Conservation (phyloP, 1,284 basidiomycete genomes). For the Cutaneotrichosporon daszewskae region DNA sequence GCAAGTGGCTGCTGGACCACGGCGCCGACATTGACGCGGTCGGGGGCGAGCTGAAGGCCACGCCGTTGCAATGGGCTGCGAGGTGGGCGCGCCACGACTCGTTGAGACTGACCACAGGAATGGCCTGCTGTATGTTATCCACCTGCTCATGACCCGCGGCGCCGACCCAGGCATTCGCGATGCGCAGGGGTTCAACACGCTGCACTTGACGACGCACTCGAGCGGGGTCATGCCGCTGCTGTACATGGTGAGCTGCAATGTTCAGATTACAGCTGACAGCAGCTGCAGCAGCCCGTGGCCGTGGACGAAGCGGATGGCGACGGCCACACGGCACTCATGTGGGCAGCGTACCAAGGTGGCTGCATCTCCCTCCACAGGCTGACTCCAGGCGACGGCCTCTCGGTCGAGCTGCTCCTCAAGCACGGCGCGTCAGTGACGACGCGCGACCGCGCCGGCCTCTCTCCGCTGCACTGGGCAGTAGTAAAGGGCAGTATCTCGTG, state of each 20-base stretch:
- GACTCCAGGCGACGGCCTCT: slow-evolving; percentile 65
- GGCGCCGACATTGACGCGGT: slow-evolving; percentile 93
- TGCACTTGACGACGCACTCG: slow-evolving; percentile 92
- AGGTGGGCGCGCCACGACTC: slow-evolving; percentile 41
- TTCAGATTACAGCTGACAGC: slow-evolving; percentile 1
- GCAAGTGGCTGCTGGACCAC: slow-evolving; percentile 69
- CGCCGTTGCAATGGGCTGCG: slow-evolving; percentile 96
- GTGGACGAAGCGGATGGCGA: slow-evolving; percentile 83
- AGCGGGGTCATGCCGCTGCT: slow-evolving; percentile 89
- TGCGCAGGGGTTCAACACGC: slow-evolving; percentile 91
- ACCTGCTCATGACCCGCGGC: slow-evolving; percentile 77
- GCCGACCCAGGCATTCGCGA: slow-evolving; percentile 90
- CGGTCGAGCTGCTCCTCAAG: slow-evolving; percentile 81
- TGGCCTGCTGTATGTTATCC: slow-evolving; percentile 90
- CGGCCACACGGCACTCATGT: slow-evolving; percentile 95
- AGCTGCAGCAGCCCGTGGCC: slow-evolving; percentile 78
- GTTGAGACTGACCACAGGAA: slow-evolving; percentile 52
- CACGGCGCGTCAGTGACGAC: slow-evolving; percentile 76
- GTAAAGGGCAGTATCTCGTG: slow-evolving; percentile 83
- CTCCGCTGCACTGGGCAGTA: slow-evolving; percentile 97
- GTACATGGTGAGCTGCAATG: slow-evolving; percentile 57
- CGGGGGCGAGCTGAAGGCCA: slow-evolving; percentile 92
- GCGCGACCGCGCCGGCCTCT: slow-evolving; percentile 74
- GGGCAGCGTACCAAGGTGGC: slow-evolving; percentile 86
- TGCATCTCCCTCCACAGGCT: neutral